Evolutionary conservation across 768 basidiomycete species (phyloP).

Genomic region (Ramaria sp.): DNA sequence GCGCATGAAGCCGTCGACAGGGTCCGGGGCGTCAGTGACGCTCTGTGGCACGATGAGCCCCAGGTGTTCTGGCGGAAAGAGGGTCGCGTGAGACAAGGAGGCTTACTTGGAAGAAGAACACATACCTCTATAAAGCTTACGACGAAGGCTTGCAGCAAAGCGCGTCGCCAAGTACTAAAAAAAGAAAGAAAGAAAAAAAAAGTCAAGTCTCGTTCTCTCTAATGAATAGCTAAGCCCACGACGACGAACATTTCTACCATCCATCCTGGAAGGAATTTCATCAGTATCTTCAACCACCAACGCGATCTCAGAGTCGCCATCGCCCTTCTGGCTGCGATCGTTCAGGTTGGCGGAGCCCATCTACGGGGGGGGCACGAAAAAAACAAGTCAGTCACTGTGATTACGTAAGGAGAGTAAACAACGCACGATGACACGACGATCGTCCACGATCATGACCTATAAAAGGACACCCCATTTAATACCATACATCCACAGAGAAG

Average conservation of each 20-base stretch:
- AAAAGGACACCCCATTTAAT: constrained; percentile 12
- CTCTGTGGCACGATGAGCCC: constrained; percentile 75
- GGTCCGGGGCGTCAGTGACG: constrained; percentile 27
- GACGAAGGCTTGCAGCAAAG: constrained; percentile 76
- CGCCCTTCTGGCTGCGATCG: constrained; percentile 82
- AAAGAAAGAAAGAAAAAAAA: background rate
- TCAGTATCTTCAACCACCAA: constrained; percentile 86
- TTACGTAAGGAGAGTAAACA: background rate
- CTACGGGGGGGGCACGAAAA: too few species aligned
- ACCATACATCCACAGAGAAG: background rate
- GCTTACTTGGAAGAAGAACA: background rate
- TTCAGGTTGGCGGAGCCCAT: constrained; percentile 94
- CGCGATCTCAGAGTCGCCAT: constrained; percentile 93
- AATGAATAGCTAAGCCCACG: too few species aligned
- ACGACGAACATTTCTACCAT: constrained; percentile 44
- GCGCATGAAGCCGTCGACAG: constrained; percentile 53
- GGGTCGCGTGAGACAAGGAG: background rate
- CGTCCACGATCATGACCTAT: constrained; percentile 84
- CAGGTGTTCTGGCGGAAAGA: constrained; percentile 53
- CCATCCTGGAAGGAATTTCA: constrained; percentile 63
- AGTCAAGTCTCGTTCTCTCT: too few species aligned
- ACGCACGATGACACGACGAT: constrained; percentile 77
- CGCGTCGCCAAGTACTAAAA: constrained; percentile 50
- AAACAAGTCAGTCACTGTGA: too few species aligned
- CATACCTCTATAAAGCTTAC: constrained; percentile 73